Conservation (phyloP, 2,329 filamentous ascomycete species). For the Colletotrichum graminicola region DNA sequence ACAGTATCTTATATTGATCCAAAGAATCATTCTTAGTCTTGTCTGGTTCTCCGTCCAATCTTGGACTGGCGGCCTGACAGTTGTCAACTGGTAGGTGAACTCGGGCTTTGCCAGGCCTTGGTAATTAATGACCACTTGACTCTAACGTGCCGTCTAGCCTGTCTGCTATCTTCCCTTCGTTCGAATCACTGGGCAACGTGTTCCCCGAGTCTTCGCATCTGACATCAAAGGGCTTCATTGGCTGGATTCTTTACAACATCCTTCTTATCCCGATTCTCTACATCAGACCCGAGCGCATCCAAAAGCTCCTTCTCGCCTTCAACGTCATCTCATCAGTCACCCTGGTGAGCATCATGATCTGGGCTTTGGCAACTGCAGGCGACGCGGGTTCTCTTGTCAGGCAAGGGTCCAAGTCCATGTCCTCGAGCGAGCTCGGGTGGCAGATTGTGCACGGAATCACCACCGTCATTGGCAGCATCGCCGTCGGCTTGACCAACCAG, state of each 20-base stretch:
- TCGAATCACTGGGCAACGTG: conserved; percentile 45
- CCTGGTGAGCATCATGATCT: conserved; percentile 52
- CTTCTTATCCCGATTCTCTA: conserved; percentile 55
- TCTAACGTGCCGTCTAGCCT: conserved; percentile 39
- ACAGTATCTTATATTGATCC: conserved; percentile 53
- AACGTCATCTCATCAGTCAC: conserved; percentile 49
- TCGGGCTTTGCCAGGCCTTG: too few relatives aligned
- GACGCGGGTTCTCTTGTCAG: conserved; percentile 48
- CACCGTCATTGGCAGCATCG: conserved; percentile 57
- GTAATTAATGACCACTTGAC: too few relatives aligned
- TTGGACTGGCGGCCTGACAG: conserved; percentile 46
- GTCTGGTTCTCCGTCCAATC: conserved; percentile 56
- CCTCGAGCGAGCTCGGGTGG: conserved; percentile 50
- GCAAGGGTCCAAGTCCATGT: conserved; percentile 36
- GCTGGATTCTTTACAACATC: conserved; percentile 48
- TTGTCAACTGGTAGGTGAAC: conserved; percentile 36
- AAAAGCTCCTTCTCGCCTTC: conserved; percentile 47
- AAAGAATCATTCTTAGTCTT: conserved; percentile 54
- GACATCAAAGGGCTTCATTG: conserved; percentile 48
- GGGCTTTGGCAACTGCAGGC: conserved; percentile 50
- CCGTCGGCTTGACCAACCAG: conserved; percentile 60
- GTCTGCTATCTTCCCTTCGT: conserved; percentile 47
- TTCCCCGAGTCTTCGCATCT: conserved; percentile 45
- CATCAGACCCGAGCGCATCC: conserved; percentile 57
- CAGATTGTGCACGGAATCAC: conserved; percentile 55